Evolutionary conservation across 495 filamentous ascomycete genomes (phyloP), one percentile per base, ranked within the genome.

Genomic region (Annulohypoxylon stygium): DNA sequence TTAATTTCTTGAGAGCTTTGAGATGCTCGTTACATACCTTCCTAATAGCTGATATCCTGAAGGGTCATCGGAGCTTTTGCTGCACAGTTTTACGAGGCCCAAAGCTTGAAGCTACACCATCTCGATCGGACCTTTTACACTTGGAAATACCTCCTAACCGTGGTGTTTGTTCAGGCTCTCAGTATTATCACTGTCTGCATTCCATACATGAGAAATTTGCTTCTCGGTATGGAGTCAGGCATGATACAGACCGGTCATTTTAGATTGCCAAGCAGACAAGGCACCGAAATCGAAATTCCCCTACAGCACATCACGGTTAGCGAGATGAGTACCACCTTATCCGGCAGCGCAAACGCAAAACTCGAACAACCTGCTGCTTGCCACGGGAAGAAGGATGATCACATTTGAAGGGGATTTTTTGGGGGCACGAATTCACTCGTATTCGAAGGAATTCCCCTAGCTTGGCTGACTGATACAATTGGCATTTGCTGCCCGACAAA

Each of bases 221-320:
- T 54, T 54, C 50, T 54, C 23, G 26, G 50, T 33, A 54, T 54
- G 50, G 50, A 54, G 23, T 54, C 50, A n/a, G 50, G 50, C 26
- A 54, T 54, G 20, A 26, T 54, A 30, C 50, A 54, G 23, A 54
- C 50, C 0, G 50, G 50, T 12, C 50, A 54, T 12, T 54, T 30
- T 20, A 54, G 50, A 54, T 26, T 54, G 12, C 50, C 50, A n/a
- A 54, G 50, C 9, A 30, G 50, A 12, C 50, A 33, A 12, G 23
- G 20, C 23, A 26, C 23, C 26, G 50, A 54, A 2, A 54, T 23
- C 9, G 18, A 11, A 7, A 33, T 54, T 54, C 3, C 26, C 23
- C 50, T 54, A 30, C 50, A 14, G 5, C 18, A 6, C 12, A 54
- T 54, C 23, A 30, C 50, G 14, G 23, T 54, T n/a, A 11, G 3